Conservation (phyloP, 495 filamentous ascomycete species). For the Podospora appendiculata region DNA sequence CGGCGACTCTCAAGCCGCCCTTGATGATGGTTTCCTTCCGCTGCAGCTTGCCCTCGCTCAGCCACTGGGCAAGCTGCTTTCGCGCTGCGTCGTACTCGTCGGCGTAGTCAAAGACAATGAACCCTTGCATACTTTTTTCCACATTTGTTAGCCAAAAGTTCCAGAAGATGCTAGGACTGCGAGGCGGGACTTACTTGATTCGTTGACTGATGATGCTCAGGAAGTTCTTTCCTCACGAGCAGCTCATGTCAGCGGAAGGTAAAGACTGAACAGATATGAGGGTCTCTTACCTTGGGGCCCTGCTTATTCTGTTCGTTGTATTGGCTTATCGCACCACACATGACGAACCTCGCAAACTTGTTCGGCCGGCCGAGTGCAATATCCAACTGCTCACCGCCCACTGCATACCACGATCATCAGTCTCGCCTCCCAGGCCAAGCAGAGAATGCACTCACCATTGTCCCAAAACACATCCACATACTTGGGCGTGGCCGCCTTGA, state of each 20-base stretch:
- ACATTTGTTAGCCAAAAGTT: no score
- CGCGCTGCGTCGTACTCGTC: conserved; percentile 31
- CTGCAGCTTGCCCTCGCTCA: conserved; percentile 48
- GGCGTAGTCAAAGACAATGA: conserved; percentile 52
- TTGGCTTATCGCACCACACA: conserved; percentile 45
- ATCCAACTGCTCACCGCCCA: conserved; percentile 60
- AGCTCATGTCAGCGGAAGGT: no score
- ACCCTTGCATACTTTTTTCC: conserved; percentile 45
- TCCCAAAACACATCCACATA: conserved; percentile 63
- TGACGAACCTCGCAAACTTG: conserved; percentile 48
- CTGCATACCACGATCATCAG: neutral
- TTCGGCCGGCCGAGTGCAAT: conserved; percentile 51
- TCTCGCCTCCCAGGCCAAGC: neutral
- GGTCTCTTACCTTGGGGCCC: conserved; percentile 14
- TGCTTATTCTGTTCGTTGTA: conserved; percentile 31
- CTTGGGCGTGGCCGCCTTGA: conserved; percentile 50
- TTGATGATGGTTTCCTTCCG: conserved; percentile 49
- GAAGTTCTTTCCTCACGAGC: conserved; percentile 14
- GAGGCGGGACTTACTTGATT: conserved; percentile 11
- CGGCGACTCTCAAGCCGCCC: conserved; percentile 43
- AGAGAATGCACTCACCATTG: conserved; percentile 35
- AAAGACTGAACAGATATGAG: no score
- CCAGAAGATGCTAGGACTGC: neutral
- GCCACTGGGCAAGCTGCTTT: conserved; percentile 42
- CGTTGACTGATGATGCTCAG: conserved; percentile 28